phyloP scores from a whole-genome alignment of 192 early-diverging fungal species.

The Podila epicladia region DNA sequence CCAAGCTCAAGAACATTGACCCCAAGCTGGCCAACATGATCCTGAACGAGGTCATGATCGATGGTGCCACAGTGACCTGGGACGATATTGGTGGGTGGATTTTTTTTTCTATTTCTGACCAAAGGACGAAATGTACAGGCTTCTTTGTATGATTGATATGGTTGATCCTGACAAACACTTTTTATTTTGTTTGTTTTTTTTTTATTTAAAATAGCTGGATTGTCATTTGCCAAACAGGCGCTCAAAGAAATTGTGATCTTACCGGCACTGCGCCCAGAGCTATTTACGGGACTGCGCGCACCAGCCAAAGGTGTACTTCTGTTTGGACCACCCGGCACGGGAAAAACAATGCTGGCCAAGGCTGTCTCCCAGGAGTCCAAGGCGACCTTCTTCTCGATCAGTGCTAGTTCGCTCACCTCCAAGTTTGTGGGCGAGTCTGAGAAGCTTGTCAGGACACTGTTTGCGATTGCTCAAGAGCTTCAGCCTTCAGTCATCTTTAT shows the following conservation, averaged over 20 bases:
- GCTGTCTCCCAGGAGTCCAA: slow-evolving; percentile 63
- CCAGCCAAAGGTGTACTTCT: slow-evolving; percentile 92
- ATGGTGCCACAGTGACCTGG: slow-evolving; percentile 67
- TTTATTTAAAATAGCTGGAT: slow-evolving; percentile 67
- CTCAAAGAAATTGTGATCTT: slow-evolving; percentile 82
- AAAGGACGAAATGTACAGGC: too few species aligned
- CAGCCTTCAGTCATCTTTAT: slow-evolving; percentile 90
- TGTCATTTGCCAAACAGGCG: slow-evolving; percentile 77
- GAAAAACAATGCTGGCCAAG: slow-evolving; percentile 77
- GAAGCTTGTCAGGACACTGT: slow-evolving; percentile 86
- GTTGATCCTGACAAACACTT: too few species aligned
- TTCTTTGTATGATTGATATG: too few species aligned
- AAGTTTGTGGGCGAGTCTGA: slow-evolving; percentile 92
- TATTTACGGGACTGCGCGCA: slow-evolving; percentile 67
- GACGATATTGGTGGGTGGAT: slow-evolving; percentile 60
- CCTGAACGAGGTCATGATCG: slow-evolving; percentile 50
- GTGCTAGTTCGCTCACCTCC: slow-evolving; percentile 86
- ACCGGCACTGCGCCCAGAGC: slow-evolving; percentile 74
- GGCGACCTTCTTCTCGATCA: slow-evolving; percentile 89
- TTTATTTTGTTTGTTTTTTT: too few species aligned
- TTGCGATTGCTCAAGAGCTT: slow-evolving; percentile 82
- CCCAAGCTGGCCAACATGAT: slow-evolving; percentile 55
- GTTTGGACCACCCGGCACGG: slow-evolving; percentile 93
- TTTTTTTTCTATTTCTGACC: too few species aligned
- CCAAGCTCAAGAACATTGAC: slow-evolving; percentile 51